Evolutionary conservation across 73 alveolate genomes (phyloP), one percentile per base, ranked within the genome.

Genomic region (Paraurostyla sp.): DNA sequence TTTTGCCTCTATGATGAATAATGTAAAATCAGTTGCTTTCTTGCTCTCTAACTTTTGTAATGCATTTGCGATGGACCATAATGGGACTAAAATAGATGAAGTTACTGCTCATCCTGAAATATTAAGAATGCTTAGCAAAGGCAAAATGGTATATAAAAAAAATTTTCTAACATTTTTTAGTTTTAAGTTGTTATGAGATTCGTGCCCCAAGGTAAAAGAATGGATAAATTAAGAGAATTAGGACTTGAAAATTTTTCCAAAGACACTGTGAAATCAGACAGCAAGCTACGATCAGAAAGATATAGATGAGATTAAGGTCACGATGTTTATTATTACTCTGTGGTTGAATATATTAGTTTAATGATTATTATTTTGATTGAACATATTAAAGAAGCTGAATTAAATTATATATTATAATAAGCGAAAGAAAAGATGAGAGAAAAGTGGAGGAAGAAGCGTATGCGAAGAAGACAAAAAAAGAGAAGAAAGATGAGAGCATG

Each of bases 401-500:
- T 60, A 69, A 69, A 22, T 69, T 38, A 23, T 69, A 41, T 69
- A 69, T 69, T 69, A 69, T 69, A 69, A 69, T 41, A 38, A 22
- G 84, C 63, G 59, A 69, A 22, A 43, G 63, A 69, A 69, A 69
- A 62, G 80, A 62, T 69, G 84, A 33, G 84, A 38, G 84, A 69
- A 35, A 69, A 69, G 84, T 69, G 84, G 84, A 63, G 63, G 40
- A 69, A 69, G 63, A 69, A 69, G 84, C 84, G 84, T 23, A 69
- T 69, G 84, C 84, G 84, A 69, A 38, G 84, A 38, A 38, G 84
- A 38, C 63, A 69, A 43, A 69, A 63, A 69, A 69, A 69, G 84
- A 69, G 84, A 69, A 69, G 84, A 43, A 69, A 69, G 84, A 69
- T 69, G 84, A 69, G 84, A 69, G 63, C 43, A 18, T 69, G 84